Evolutionary conservation across 2,329 filamentous ascomycete species (phyloP).

Genomic region (Alternaria burnsii): DNA sequence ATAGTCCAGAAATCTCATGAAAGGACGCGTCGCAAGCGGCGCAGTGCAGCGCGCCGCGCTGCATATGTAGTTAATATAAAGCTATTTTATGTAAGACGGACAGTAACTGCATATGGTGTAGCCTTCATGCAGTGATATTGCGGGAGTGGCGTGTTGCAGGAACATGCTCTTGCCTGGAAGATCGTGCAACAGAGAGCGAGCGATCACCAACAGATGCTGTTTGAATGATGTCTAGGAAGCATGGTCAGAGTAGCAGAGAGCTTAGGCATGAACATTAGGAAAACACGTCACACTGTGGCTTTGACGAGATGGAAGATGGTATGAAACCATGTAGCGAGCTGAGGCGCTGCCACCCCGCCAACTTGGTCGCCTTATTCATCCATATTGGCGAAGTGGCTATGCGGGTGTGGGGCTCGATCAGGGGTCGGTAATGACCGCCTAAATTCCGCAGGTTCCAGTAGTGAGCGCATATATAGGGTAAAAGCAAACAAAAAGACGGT

Average conservation of each 20-base stretch:
- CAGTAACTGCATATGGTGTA: constrained; percentile 1
- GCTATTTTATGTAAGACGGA: constrained; percentile 4
- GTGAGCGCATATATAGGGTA: neutral
- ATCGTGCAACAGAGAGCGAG: neutral
- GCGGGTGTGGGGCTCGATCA: neutral
- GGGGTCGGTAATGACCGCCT: constrained; percentile 7
- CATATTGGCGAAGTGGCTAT: constrained; percentile 20
- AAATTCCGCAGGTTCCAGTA: neutral
- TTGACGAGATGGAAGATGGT: neutral
- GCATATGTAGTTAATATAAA: constrained; percentile 21
- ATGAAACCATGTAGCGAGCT: neutral
- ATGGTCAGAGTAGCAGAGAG: neutral
- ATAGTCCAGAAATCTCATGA: neutral
- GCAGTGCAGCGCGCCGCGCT: constrained; percentile 2
- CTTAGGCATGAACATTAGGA: neutral
- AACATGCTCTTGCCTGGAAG: neutral
- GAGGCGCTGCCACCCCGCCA: neutral
- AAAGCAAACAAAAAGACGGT: neutral
- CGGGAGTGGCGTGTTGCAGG: constrained; percentile 17
- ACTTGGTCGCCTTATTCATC: neutral
- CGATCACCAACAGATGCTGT: neutral
- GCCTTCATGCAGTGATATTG: constrained; percentile 13
- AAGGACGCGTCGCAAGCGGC: constrained; percentile 9
- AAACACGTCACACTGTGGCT: neutral
- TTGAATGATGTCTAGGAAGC: neutral